Conservation (phyloP, 495 filamentous ascomycete genomes). For the Copromyces sp. region DNA sequence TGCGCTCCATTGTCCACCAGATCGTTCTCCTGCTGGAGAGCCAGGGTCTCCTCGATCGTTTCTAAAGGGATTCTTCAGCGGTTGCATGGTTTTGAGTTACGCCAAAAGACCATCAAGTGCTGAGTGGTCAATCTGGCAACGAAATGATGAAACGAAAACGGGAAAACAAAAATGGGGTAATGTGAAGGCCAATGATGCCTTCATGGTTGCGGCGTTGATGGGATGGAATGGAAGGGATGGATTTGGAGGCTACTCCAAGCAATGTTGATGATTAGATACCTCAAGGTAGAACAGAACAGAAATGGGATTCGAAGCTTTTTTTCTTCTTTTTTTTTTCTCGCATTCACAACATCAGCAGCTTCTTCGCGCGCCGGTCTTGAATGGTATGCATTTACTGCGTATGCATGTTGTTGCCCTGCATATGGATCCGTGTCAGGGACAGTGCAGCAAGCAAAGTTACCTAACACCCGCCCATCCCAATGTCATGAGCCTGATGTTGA, state of each 20-base stretch:
- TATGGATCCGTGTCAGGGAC: background rate
- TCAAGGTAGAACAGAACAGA: background rate
- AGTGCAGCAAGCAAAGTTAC: background rate
- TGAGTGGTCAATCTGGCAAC: background rate
- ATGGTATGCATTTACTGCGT: background rate
- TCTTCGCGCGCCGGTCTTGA: background rate
- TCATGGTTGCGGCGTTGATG: background rate
- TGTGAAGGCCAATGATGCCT: background rate
- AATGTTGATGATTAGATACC: background rate
- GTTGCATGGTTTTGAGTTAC: background rate
- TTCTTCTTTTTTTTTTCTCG: background rate
- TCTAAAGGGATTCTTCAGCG: slow-evolving; percentile 19
- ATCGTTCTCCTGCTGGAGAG: slow-evolving; percentile 89
- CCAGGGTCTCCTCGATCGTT: slow-evolving; percentile 65
- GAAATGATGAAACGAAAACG: background rate
- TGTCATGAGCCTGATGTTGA: background rate
- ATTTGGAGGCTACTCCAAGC: background rate
- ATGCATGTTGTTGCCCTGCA: background rate
- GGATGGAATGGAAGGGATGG: background rate
- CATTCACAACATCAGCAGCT: background rate
- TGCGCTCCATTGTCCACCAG: slow-evolving; percentile 92
- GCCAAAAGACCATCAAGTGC: background rate
- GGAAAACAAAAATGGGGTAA: background rate
- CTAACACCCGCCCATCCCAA: background rate
- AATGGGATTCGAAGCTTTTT: background rate